These are phyloP conservation scores for Aspergillus costaricaensis DNA, from an alignment of 2,329 filamentous ascomycete genomes.

Conservation along the genomic window DNA sequence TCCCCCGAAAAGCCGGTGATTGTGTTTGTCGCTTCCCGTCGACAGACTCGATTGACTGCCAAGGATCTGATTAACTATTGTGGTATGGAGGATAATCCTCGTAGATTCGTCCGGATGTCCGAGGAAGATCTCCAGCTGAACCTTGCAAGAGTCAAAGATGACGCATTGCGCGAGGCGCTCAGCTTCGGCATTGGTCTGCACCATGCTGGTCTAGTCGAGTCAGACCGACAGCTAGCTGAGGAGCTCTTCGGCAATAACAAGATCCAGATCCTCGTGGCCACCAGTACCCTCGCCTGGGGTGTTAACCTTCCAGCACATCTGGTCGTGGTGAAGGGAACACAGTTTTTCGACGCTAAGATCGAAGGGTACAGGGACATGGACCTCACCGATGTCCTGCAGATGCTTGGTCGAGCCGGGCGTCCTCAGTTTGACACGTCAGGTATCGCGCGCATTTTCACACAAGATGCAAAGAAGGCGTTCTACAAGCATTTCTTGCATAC, in stretches of 20 bases:
- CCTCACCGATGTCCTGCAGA: constrained; percentile 93
- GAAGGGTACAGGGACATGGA: constrained; percentile 99
- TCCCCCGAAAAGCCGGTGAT: constrained; percentile 97
- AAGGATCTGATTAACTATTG: constrained; percentile 97
- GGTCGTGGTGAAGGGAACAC: constrained; percentile 96
- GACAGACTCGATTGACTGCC: constrained; percentile 91
- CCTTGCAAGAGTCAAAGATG: constrained; percentile 87
- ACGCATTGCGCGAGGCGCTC: constrained; percentile 87
- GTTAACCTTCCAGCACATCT: constrained; percentile 96
- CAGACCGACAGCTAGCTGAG: constrained; percentile 86
- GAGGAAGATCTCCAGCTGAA: constrained; percentile 92
- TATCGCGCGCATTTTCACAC: constrained; percentile 95
- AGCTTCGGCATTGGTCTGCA: constrained; percentile 97
- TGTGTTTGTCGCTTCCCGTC: constrained; percentile 92
- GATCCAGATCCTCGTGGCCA: constrained; percentile 94
- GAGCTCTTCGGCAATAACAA: constrained; percentile 97
- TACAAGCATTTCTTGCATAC: constrained; percentile 99
- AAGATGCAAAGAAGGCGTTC: constrained; percentile 97
- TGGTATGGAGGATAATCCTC: constrained; percentile 96
- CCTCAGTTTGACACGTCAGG: constrained; percentile 96
- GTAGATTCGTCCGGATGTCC: constrained; percentile 88
- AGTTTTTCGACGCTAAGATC: constrained; percentile 96
- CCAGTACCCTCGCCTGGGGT: constrained; percentile 95
- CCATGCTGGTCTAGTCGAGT: constrained; percentile 94
- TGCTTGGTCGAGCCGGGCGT: constrained; percentile 92